phyloP scores from a whole-genome alignment of 805 yeast genomes.

The Starmerella riodocensis region DNA sequence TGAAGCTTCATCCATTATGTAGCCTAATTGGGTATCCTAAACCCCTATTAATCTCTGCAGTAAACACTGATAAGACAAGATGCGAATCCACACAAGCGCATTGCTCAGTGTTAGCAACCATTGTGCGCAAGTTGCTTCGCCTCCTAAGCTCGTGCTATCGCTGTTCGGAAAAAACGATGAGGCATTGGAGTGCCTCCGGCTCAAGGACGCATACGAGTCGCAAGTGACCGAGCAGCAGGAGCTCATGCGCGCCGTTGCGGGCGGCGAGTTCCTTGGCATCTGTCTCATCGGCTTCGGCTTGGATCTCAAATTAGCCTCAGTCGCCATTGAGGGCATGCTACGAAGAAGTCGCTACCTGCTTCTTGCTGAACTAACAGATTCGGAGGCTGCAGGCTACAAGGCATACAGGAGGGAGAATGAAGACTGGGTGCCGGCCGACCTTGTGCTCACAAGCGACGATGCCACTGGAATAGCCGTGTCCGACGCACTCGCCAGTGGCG shows the following conservation, averaged over 20 bases:
- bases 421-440: not conserved
- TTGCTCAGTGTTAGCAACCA: slow-evolving; percentile 2
- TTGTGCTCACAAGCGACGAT: not conserved
- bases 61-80: too few relatives aligned
- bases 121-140: not conserved
- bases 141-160: not conserved
- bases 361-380: not conserved
- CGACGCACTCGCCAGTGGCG: not conserved
- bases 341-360: not conserved
- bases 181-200: not conserved
- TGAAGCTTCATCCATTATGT: too few relatives aligned
- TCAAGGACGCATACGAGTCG: not conserved
- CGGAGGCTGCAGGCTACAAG: not conserved
- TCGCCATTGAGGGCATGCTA: not conserved
- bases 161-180: slow-evolving; percentile 4
- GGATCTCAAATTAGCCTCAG: not conserved
- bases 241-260: slow-evolving; percentile 1
- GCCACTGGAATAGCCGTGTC: slow-evolving; percentile 2
- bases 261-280: slow-evolving; percentile 1
- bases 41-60: too few relatives aligned
- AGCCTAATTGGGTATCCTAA: too few relatives aligned
- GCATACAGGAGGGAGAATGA: not conserved
- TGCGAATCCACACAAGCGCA: slow-evolving; percentile 2
- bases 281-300: slow-evolving; percentile 5
- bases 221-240: slow-evolving; percentile 2